phyloP scores from a whole-genome alignment of 1,284 basidiomycete genomes.

The Thecaphora thlaspeos region DNA sequence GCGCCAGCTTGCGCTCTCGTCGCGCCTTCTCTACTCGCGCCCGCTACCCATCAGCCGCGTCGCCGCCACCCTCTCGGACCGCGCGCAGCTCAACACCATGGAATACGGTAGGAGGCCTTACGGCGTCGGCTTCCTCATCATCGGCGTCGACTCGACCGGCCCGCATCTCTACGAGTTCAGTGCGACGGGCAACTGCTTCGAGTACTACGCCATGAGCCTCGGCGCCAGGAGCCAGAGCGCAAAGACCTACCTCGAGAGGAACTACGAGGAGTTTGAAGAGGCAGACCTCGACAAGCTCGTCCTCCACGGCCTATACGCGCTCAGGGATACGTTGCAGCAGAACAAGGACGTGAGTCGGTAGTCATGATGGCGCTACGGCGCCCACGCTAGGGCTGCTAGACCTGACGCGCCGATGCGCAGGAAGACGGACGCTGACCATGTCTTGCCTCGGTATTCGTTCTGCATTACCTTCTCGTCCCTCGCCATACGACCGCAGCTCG shows the following conservation, averaged over 20 bases:
- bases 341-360: slow-evolving; percentile 50
- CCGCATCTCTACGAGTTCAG: slow-evolving; percentile 98
- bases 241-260: slow-evolving; percentile 95
- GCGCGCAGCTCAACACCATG: slow-evolving; percentile 99
- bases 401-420: no score
- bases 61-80: slow-evolving; percentile 90
- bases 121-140: slow-evolving; percentile 96
- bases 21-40: slow-evolving; percentile 89
- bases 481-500: slow-evolving; percentile 22
- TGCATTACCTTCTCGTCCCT: no score
- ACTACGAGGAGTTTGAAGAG: slow-evolving; percentile 74
- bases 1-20: slow-evolving; percentile 96
- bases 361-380: no score
- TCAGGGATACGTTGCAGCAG: slow-evolving; percentile 56
- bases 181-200: slow-evolving; percentile 93
- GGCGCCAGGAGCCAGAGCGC: slow-evolving; percentile 95
- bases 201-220: slow-evolving; percentile 98
- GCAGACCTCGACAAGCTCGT: slow-evolving; percentile 44
- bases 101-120: slow-evolving; percentile 97
- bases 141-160: slow-evolving; percentile 89
- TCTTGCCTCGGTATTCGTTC: no score
- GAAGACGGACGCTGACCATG: no score
- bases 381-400: no score
- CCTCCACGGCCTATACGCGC: slow-evolving; percentile 49
- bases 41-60: slow-evolving; percentile 90